Conservation (phyloP, 176 grass and related monocot species). For the Avena atlantica region DNA sequence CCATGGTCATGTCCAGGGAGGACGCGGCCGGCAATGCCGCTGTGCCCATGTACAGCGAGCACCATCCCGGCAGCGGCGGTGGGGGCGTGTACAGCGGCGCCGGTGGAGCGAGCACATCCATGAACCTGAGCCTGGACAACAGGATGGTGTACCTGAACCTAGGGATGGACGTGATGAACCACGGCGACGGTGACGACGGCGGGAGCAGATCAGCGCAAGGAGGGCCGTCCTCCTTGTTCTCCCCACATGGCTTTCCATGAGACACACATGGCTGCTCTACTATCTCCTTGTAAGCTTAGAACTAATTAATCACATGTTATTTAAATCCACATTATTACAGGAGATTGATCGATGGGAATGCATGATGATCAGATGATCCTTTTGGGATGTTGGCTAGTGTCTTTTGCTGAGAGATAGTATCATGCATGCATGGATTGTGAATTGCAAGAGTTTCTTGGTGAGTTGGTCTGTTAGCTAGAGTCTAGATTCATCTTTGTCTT, state of each 20-base stretch:
- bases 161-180: constrained; percentile 88
- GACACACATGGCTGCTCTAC: constrained; percentile 42
- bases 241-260: constrained; percentile 88
- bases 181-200: constrained; percentile 58
- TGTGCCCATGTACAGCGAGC: constrained; percentile 63
- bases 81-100: constrained; percentile 55
- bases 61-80: constrained; percentile 13
- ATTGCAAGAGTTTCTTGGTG: constrained; percentile 30
- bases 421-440: constrained; percentile 28
- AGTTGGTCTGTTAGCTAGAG: constrained; percentile 2
- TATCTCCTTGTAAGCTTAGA: constrained; percentile 86
- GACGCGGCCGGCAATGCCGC: constrained; percentile 59
- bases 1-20: constrained; percentile 94
- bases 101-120: constrained; percentile 59
- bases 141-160: constrained; percentile 98
- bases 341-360: constrained; percentile 38
- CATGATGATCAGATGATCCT: constrained; percentile 57
- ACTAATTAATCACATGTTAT: constrained; percentile 57
- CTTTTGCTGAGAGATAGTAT: constrained; percentile 8
- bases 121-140: constrained; percentile 93
- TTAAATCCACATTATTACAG: constrained; percentile 73
- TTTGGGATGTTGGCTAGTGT: constrained; percentile 48
- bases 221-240: constrained; percentile 76
- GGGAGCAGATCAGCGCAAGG: constrained; percentile 63
- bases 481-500: not conserved